phyloP scores from a whole-genome alignment of 345 rosid species.

The Citrus sinensis region DNA sequence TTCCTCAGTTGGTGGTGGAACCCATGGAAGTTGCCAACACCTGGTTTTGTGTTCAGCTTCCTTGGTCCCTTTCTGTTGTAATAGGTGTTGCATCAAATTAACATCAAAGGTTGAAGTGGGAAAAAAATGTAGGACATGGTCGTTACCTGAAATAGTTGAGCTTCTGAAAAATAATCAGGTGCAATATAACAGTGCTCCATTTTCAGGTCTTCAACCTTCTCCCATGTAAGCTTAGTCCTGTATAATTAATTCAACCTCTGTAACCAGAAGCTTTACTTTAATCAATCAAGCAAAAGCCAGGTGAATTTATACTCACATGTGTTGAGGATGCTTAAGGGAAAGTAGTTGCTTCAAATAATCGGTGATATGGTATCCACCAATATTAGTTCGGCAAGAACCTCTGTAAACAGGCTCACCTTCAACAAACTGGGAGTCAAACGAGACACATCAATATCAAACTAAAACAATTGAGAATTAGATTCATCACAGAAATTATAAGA shows the following conservation, averaged over 20 bases:
- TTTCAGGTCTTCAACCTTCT: conserved; percentile 95
- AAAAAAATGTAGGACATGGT: conserved; percentile 12
- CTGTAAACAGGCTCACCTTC: conserved; percentile 78
- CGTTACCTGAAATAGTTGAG: conserved; percentile 65
- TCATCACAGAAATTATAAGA: neutral
- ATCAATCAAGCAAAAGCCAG: conserved; percentile 7
- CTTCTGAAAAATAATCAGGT: conserved; percentile 69
- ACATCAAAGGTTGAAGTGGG: conserved; percentile 4
- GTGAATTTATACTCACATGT: conserved; percentile 49
- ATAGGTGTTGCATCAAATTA: conserved; percentile 8
- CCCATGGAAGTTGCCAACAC: conserved; percentile 96
- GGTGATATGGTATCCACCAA: conserved; percentile 91
- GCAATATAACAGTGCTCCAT: conserved; percentile 93
- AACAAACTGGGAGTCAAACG: conserved; percentile 52
- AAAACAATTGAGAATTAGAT: neutral
- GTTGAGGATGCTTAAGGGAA: conserved; percentile 91
- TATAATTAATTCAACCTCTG: conserved; percentile 14
- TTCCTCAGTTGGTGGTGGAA: conserved; percentile 81
- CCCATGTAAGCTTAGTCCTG: conserved; percentile 86
- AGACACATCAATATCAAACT: conserved; percentile 1
- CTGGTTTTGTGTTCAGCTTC: conserved; percentile 90
- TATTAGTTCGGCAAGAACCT: conserved; percentile 80
- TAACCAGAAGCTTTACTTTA: neutral
- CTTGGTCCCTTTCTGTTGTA: conserved; percentile 69
- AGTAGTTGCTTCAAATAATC: conserved; percentile 91